Conservation (phyloP, 2,329 filamentous ascomycete species). For the Fusarium dimerum region DNA sequence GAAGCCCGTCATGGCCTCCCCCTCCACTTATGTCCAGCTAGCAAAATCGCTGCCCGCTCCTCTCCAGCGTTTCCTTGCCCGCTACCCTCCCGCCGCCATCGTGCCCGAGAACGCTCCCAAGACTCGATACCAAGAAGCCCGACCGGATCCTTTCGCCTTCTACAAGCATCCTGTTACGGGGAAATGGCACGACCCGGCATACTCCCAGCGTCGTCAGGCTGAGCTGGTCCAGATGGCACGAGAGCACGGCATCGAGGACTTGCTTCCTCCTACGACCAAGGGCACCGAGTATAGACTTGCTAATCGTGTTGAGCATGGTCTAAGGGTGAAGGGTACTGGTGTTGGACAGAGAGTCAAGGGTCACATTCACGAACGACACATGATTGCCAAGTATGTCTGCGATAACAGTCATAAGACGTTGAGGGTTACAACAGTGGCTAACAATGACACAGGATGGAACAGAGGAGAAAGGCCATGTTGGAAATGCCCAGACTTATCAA, state of each 20-base stretch:
- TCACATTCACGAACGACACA: conserved; percentile 84
- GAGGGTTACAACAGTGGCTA: conserved; percentile 7
- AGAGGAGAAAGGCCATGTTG: conserved; percentile 88
- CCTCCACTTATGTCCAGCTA: conserved; percentile 52
- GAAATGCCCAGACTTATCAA: conserved; percentile 91
- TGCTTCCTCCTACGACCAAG: conserved; percentile 78
- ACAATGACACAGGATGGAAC: conserved; percentile 66
- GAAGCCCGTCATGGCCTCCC: conserved; percentile 35
- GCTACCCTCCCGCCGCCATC: conserved; percentile 75
- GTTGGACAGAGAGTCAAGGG: conserved; percentile 93
- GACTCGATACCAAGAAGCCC: conserved; percentile 56
- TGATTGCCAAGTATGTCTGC: conserved; percentile 67
- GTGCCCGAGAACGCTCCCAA: conserved; percentile 46
- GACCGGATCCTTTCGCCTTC: conserved; percentile 79
- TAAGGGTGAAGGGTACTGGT: conserved; percentile 90
- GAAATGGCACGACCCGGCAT: conserved; percentile 80
- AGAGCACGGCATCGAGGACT: conserved; percentile 75
- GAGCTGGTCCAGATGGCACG: conserved; percentile 85
- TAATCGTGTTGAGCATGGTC: conserved; percentile 73
- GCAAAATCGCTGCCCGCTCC: conserved; percentile 74
- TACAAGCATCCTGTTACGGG: conserved; percentile 77
- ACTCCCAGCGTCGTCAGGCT: conserved; percentile 83
- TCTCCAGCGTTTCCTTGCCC: conserved; percentile 83
- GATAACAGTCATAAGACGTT: too few species aligned
- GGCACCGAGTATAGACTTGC: conserved; percentile 70